Conservation (phyloP, 805 yeast species). For the Candida multigemmis region DNA sequence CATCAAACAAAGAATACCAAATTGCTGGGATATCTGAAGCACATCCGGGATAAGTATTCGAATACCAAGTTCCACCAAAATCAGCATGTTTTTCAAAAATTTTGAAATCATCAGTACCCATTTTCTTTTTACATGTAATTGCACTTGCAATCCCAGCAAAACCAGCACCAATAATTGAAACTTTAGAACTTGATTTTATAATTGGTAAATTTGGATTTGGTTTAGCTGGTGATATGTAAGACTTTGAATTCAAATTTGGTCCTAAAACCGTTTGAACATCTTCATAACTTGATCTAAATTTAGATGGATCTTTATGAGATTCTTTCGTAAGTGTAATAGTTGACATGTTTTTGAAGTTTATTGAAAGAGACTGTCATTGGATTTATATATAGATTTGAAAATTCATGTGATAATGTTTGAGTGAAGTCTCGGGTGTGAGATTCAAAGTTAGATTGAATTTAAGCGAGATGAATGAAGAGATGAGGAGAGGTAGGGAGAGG, state of each 20-base stretch:
- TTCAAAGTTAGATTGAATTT: too few species aligned
- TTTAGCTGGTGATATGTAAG: too few species aligned
- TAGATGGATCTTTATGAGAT: constrained; percentile 22
- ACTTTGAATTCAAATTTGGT: too few species aligned
- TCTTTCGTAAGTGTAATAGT: constrained; percentile 15
- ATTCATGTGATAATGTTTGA: too few species aligned
- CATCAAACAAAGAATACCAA: constrained; percentile 28
- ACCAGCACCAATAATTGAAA: constrained; percentile 33
- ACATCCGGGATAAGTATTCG: constrained; percentile 36
- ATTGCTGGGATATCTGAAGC: constrained; percentile 36
- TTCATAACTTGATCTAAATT: constrained; percentile 17
- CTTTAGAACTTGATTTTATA: constrained; percentile 14
- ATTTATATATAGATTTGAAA: too few species aligned
- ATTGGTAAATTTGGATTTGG: constrained; percentile 10
- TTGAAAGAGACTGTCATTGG: too few species aligned
- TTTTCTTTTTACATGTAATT: constrained; percentile 13
- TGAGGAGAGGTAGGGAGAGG: too few species aligned
- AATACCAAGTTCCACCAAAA: constrained; percentile 38
- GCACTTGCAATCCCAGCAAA: constrained; percentile 29
- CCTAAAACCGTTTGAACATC: constrained; percentile 19
- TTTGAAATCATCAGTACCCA: constrained; percentile 17
- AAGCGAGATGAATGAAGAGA: too few species aligned
- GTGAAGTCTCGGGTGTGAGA: too few species aligned
- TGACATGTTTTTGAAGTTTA: too few species aligned
- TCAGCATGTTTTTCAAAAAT: constrained; percentile 29